phyloP scores from a whole-genome alignment of 305 asterid genomes.

The Lippia alba region DNA sequence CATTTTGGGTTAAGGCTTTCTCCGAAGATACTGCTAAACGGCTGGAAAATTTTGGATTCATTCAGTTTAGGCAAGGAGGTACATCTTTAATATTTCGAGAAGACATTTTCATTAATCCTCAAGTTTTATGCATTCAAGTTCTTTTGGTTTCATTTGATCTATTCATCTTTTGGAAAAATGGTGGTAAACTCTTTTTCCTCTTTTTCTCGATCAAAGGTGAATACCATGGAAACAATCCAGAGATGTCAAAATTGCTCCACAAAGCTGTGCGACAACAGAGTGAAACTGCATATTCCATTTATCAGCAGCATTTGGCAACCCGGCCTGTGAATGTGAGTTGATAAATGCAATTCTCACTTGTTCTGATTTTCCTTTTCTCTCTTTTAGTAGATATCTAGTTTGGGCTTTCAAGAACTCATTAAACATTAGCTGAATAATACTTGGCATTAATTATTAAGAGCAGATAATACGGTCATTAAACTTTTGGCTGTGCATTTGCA shows the following conservation, averaged over 20 bases:
- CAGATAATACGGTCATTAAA: constrained; percentile 17
- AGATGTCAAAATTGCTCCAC: constrained; percentile 99
- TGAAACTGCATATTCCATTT: constrained; percentile 85
- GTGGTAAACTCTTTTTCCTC: constrained; percentile 28
- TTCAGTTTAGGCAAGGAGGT: constrained; percentile 99
- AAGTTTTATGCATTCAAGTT: constrained; percentile 15
- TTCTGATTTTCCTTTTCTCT: not conserved
- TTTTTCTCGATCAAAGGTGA: constrained; percentile 66
- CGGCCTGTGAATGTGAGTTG: constrained; percentile 96
- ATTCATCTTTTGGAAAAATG: constrained; percentile 13
- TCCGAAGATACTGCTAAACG: constrained; percentile 99
- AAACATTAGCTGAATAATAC: not conserved
- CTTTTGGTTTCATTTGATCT: constrained; percentile 16
- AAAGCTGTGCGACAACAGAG: constrained; percentile 97
- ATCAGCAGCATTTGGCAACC: constrained; percentile 96
- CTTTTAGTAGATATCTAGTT: not conserved
- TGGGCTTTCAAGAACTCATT: constrained; percentile 16
- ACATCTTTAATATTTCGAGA: constrained; percentile 35
- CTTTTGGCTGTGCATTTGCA: constrained; percentile 41
- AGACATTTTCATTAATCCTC: constrained; percentile 18
- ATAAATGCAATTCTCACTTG: constrained; percentile 7
- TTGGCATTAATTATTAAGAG: not conserved
- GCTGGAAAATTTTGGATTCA: constrained; percentile 96
- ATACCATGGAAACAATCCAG: constrained; percentile 98
- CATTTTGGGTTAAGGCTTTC: constrained; percentile 98